phyloP scores from a whole-genome alignment of 768 basidiomycete genomes.

The Hirschioporus abietinus region DNA sequence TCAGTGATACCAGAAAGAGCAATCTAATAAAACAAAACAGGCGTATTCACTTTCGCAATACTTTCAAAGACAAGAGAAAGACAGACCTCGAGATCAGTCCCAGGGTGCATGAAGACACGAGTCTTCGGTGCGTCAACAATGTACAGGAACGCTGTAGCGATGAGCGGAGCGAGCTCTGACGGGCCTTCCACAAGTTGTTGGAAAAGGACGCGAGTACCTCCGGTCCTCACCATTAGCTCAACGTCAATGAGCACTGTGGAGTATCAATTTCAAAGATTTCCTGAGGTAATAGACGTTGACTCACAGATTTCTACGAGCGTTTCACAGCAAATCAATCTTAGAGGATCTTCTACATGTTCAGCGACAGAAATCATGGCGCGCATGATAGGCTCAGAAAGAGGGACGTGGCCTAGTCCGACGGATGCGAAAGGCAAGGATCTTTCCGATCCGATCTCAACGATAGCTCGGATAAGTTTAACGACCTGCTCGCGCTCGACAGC shows the following conservation, averaged over 20 bases:
- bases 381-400: conserved; percentile 71
- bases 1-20: conserved; percentile 88
- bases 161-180: conserved; percentile 67
- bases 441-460: conserved; percentile 72
- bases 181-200: conserved; percentile 91
- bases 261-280: not conserved
- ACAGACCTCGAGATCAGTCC: conserved; percentile 83
- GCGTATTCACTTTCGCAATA: not conserved
- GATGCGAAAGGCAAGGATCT: conserved; percentile 40
- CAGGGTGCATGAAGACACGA: conserved; percentile 69
- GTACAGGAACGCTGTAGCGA: conserved; percentile 76
- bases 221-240: conserved; percentile 71
- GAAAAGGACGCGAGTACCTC: conserved; percentile 80
- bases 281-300: conserved; percentile 21
- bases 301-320: conserved; percentile 86
- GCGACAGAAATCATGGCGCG: conserved; percentile 90
- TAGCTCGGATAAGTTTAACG: conserved; percentile 79
- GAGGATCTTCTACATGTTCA: conserved; percentile 88
- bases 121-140: conserved; percentile 84
- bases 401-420: conserved; percentile 40
- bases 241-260: conserved; percentile 80
- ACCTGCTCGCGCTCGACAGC: conserved; percentile 88
- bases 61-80: not conserved
- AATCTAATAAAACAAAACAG: conserved; percentile 42
- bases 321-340: conserved; percentile 75